A percentile compares a stretch with the other conserved stretches of the same genome.
Conservation (phyloP, 2,329 filamentous ascomycete genomes). For the Phaeosphaeriaceae sp. region DNA sequence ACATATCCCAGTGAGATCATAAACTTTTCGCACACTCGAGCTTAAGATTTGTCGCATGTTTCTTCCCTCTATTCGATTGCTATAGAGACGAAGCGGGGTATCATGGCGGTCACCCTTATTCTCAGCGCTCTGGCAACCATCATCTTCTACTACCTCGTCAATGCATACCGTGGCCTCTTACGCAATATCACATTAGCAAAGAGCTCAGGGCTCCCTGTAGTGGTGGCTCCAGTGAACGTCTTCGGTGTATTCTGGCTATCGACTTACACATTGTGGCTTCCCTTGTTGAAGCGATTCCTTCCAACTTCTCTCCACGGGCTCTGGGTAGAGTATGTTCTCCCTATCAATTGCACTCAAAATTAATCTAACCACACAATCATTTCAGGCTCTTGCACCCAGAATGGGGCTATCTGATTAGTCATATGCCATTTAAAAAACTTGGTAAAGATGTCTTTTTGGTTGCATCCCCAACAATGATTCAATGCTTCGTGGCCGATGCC, state of each 20-base stretch:
- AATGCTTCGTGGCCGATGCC: constrained; percentile 66
- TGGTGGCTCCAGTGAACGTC: constrained; percentile 52
- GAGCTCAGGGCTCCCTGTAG: constrained; percentile 54
- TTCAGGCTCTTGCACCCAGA: constrained; percentile 63
- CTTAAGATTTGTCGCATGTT: background rate
- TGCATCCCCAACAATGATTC: constrained; percentile 63
- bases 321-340: constrained; percentile 63
- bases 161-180: constrained; percentile 45
- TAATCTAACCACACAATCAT: constrained; percentile 8
- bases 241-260: constrained; percentile 64
- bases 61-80: background rate
- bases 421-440: constrained; percentile 63
- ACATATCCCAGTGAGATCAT: constrained; percentile 3
- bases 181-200: constrained; percentile 54
- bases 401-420: constrained; percentile 64
- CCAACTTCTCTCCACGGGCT: constrained; percentile 62
- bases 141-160: constrained; percentile 37
- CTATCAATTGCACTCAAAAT: background rate
- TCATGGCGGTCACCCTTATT: constrained; percentile 35
- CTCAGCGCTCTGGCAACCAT: constrained; percentile 36
- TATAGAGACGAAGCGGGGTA: constrained; percentile 2
- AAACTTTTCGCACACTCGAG: background rate
- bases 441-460: constrained; percentile 68
- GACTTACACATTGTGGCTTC: constrained; percentile 61
- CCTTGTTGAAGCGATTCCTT: constrained; percentile 59